Base-by-base conservation (phyloP, 2,329 filamentous ascomycete genomes). In the Neofusicoccum parvum region DNA sequence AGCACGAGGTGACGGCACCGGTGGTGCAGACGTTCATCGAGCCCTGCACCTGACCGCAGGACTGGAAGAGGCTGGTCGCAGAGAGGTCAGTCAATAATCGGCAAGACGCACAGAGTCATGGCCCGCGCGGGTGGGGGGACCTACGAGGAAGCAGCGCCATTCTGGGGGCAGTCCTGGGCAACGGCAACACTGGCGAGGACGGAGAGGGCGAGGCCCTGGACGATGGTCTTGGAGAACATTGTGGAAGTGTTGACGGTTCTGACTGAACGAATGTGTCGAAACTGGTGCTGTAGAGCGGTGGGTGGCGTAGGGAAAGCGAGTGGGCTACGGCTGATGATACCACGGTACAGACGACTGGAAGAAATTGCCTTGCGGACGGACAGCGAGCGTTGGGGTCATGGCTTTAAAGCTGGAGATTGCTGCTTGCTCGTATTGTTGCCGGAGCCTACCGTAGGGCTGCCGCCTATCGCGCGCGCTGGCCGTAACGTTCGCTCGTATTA, bases 11-110 rank as follows among this genome's bases (percentile, higher is more conserved):
- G 27, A 60, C 56, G 56, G 56, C 56, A 48, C 56, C 56, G 56
- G 56, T 60, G 56, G 56, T 60, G 56, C 56, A 60, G 56, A 60
- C 56, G 56, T 60, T 60, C 56, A 60, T 60, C n/a, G 56, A 60
- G 43, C 56, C 56, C 56, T 60, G 56, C 27, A 60, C 56, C 56
- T 60, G 32, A 23, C 56, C 56, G 56, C 56, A 60, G 43, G 41
- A 48, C 27, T 37, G 10, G 43, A 60, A 60, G 27, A 60, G 56
- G 41, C 56, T 60, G 32, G 37, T 20, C 34, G 27, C 20, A 37
- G 3, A 45, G 7, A 15, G 10, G n/a, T n/a, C 9, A 32, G 32
- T 48, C 27, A 60, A 37, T 34, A 15, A 60, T 60, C 36, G 41
- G 27, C 11, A 17, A 6, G 39, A 14, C 10, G 56, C 56, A 60